A percentile compares a stretch with the other conserved stretches of the same genome.
Evolutionary conservation across 129 eudicot species (phyloP).

Genomic region (Chrysanthemum lavandulifolium): DNA sequence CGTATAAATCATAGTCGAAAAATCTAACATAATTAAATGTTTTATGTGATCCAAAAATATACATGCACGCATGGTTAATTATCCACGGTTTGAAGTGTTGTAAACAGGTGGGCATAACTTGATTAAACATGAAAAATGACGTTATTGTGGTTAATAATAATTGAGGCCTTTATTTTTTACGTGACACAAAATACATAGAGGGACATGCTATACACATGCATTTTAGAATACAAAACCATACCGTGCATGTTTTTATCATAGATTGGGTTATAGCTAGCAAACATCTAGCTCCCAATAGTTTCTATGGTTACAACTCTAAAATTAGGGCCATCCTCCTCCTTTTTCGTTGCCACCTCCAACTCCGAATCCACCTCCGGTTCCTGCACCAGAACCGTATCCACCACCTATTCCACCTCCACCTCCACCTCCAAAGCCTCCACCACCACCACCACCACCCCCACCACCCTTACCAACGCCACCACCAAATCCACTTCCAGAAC

Average conservation of each 20-base stretch:
- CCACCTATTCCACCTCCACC: not conserved
- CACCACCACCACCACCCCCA: too few species aligned
- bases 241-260: too few species aligned
- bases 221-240: too few species aligned
- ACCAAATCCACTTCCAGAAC: not conserved
- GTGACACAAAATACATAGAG: not conserved
- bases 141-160: too few species aligned
- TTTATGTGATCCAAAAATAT: too few species aligned
- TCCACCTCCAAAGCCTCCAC: not conserved
- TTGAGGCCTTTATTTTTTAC: too few species aligned
- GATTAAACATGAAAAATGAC: too few species aligned
- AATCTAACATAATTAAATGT: too few species aligned
- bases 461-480: not conserved
- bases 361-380: not conserved
- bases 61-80: not conserved
- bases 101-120: not conserved
- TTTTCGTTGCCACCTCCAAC: not conserved
- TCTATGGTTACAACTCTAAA: not conserved
- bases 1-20: too few species aligned
- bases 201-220: too few species aligned
- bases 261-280: too few species aligned
- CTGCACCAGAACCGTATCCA: not conserved
- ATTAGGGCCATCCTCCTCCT: not conserved
- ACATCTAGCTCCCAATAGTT: not conserved
- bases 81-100: too few species aligned